Conservation (phyloP, 2,329 filamentous ascomycete genomes). For the Mycocentrospora acerina region DNA sequence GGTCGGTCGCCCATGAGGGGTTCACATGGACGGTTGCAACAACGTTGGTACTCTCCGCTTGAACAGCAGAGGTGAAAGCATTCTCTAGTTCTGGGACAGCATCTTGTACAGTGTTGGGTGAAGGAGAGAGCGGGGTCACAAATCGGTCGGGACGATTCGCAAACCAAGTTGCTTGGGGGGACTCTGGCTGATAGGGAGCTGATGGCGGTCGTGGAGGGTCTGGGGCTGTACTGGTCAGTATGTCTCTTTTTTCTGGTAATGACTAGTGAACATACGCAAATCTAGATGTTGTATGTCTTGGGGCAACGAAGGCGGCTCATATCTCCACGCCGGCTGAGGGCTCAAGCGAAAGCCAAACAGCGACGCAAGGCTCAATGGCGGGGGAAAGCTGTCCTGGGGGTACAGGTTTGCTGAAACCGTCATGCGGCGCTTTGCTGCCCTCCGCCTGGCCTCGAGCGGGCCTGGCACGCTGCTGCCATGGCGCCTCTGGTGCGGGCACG, state of each 20-base stretch:
- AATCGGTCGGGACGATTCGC: background rate
- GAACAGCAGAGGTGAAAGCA: background rate
- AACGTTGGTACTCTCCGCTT: no score
- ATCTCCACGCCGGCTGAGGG: slow-evolving; percentile 32
- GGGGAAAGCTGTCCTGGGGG: slow-evolving; percentile 21
- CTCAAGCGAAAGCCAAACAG: slow-evolving; percentile 29
- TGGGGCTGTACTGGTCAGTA: slow-evolving; percentile 5
- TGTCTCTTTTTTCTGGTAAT: background rate
- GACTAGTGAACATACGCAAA: slow-evolving; percentile 18
- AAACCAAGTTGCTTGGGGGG: slow-evolving; percentile 2
- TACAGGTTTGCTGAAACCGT: slow-evolving; percentile 47
- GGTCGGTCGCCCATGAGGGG: no score
- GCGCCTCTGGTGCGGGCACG: slow-evolving; percentile 49
- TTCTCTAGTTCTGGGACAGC: background rate
- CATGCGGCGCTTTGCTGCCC: slow-evolving; percentile 59
- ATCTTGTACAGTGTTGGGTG: slow-evolving; percentile 2
- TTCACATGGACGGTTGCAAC: no score
- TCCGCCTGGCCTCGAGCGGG: slow-evolving; percentile 61
- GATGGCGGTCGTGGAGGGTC: slow-evolving; percentile 1
- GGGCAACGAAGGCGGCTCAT: slow-evolving; percentile 35
- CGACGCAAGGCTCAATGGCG: slow-evolving; percentile 29
- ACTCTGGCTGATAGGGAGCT: background rate
- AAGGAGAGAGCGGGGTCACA: slow-evolving; percentile 3
- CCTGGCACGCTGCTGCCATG: slow-evolving; percentile 64
- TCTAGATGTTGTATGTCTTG: slow-evolving; percentile 11